Evolutionary conservation across 1,284 basidiomycete species (phyloP), one percentile per base, ranked within the genome.

Genomic region (Apiotrichum sp.): DNA sequence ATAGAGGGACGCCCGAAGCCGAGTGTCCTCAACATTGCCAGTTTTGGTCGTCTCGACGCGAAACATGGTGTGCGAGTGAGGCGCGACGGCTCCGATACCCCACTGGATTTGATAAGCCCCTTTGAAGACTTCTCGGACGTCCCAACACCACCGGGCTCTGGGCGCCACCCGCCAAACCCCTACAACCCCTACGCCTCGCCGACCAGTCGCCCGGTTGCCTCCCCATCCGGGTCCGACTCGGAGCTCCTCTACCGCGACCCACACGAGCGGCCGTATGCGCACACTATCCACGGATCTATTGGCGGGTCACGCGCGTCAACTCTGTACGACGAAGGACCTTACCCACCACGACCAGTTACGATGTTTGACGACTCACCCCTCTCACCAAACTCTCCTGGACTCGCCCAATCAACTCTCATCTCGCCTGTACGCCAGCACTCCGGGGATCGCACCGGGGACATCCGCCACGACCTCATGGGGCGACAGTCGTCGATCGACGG

Each of bases 401-500:
- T 22, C 22, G 22, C 22, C 22, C 22, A 22, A 22, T 22, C 22
- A 22, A 41, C 35, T 47, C 36, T 9, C 16, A 38, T 9, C 36
- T 38, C 36, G 7, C 36, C 36, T 13, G 36, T 13, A 8, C 36
- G 36, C 36, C 36, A 38, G 36, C 8, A 38, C 36, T 38, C 13
- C 13, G 7, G 8, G 36, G 42, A 50, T 22, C 53, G 47, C 50
- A 31, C 60, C 53, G 16, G 53, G 54, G 43, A 55, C 46, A 11
- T 58, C 53, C 29, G 61, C 53, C 36, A 48, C 41, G 58, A 59
- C 50, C 11, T 44, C 9, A 58, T 64, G 52, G 52, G 39, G 6
- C 57, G 64, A 8, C 54, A 66, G 31, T 31, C 61, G 11, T 65
- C 64, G 22, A 55, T 63, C 33, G 69, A 69, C 48, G 59, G 61